Conservation (phyloP, 768 basidiomycete genomes). For the Boletus rex-veris region DNA sequence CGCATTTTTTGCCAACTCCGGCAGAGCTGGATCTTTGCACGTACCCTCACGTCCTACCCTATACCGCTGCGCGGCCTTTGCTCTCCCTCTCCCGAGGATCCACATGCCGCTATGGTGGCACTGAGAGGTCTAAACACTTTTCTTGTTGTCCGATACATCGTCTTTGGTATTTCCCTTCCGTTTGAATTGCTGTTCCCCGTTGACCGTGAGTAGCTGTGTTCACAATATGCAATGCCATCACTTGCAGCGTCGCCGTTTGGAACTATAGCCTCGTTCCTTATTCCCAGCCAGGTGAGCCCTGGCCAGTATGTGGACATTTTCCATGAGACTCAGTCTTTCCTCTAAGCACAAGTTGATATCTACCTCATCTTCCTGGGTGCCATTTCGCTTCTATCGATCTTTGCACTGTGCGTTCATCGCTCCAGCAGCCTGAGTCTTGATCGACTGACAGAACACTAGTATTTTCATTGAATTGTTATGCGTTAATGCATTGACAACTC, state of each 20-base stretch:
- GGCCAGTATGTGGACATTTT: not conserved
- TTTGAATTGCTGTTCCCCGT: not conserved
- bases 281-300: conserved; percentile 39
- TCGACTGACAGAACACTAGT: conserved; percentile 28
- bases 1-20: conserved; percentile 1
- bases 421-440: not conserved
- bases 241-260: conserved; percentile 67
- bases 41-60: conserved; percentile 1
- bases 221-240: conserved; percentile 61
- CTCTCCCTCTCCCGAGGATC: conserved; percentile 14
- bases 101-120: conserved; percentile 30
- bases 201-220: conserved; percentile 44
- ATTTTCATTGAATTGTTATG: conserved; percentile 58
- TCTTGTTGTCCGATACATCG: conserved; percentile 51
- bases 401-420: conserved; percentile 49
- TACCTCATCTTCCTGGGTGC: conserved; percentile 62
- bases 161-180: conserved; percentile 46
- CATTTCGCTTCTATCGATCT: conserved; percentile 52
- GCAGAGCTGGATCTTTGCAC: conserved; percentile 32
- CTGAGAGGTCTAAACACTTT: conserved; percentile 43
- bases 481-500: conserved; percentile 47
- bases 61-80: conserved; percentile 34
- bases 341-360: conserved; percentile 47
- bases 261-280: conserved; percentile 51
- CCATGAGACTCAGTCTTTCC: conserved; percentile 7